Evolutionary conservation across 2,329 filamentous ascomycete genomes (phyloP).

Genomic region (Hortaea sp.): DNA sequence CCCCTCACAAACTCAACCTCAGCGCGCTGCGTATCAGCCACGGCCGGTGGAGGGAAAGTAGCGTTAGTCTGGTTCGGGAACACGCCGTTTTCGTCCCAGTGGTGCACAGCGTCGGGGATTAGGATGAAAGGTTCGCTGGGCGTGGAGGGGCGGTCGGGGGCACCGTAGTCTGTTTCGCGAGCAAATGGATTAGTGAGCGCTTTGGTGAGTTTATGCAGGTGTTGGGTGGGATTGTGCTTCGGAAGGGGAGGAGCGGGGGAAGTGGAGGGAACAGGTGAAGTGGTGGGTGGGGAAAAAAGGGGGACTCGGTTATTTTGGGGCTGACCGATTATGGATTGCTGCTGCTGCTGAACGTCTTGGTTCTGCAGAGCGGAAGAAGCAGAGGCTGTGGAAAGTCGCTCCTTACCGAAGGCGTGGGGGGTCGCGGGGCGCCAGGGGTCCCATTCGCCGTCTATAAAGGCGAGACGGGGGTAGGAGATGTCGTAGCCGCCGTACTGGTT

Average conservation of each 20-base stretch:
- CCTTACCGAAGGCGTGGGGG: constrained; percentile 50
- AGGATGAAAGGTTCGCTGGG: constrained; percentile 60
- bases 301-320: too few relatives aligned
- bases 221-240: too few relatives aligned
- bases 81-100: constrained; percentile 37
- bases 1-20: constrained; percentile 53
- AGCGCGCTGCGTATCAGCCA: constrained; percentile 49
- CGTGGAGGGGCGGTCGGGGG: constrained; percentile 49
- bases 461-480: constrained; percentile 65
- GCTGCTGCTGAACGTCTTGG: not conserved
- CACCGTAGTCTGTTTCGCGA: constrained; percentile 19
- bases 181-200: not conserved
- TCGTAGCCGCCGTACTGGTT: constrained; percentile 53
- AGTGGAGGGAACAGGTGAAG: too few relatives aligned
- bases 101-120: constrained; percentile 65
- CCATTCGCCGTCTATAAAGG: constrained; percentile 64
- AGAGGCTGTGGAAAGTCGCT: not conserved
- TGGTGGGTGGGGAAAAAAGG: too few relatives aligned
- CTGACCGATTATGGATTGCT: too few relatives aligned
- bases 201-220: too few relatives aligned
- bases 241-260: too few relatives aligned
- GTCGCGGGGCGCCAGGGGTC: constrained; percentile 74
- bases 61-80: constrained; percentile 51
- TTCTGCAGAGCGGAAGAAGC: not conserved
- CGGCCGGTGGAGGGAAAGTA: constrained; percentile 47